Evolutionary conservation across 1,284 basidiomycete species (phyloP), one percentile per base, ranked within the genome.

Genomic region (Microbotryum intermedium): DNA sequence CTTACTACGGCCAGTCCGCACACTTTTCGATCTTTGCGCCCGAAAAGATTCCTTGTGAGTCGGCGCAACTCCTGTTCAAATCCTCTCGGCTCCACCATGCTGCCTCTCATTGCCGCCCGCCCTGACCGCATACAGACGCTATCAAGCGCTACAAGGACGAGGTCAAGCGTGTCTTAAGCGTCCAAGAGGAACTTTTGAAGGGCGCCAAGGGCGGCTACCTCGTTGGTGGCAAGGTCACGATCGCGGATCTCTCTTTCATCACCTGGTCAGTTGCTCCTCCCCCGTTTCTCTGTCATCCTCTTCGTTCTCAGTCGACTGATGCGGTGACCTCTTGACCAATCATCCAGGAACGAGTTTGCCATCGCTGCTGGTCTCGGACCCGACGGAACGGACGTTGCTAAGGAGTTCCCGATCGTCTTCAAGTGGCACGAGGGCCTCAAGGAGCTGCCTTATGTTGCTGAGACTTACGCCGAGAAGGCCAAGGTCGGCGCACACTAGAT

Each of bases 141-240:
- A 60, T 72, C 30, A 71, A 75, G 58, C 66, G 74, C 18, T 75
- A 74, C 66, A 56, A 65, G 23, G 70, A 72, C 53, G 75, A 76
- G 67, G 69, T 69, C 42, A 53, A 65, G 50, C 73, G 75, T 29
- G 73, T 77, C 3, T 60, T 71, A 52, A 62, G 69, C 13, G 74
- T 76, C 2, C 68, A 75, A 18, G 72, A 76, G 42, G 59, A 60
- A 2, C 58, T 66, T 21, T 62, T 72, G 13, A 39, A 39, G 34
- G 13, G 18, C 13, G 47, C 59, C n/a, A 61, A 66, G 48, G 52
- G 54, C 26, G 65, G 65, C 28, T 72, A 26, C 43, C 59, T 67
- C 52, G 60, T 60, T 30, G 60, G 58, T 6, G 53, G 47, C 45
- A 60, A 65, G 48, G 26, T 64, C 46, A 67, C 66, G 9, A 68